Evolutionary conservation across 164 flowering plant genomes (phyloP).

Genomic region (Platanus orientalis): DNA sequence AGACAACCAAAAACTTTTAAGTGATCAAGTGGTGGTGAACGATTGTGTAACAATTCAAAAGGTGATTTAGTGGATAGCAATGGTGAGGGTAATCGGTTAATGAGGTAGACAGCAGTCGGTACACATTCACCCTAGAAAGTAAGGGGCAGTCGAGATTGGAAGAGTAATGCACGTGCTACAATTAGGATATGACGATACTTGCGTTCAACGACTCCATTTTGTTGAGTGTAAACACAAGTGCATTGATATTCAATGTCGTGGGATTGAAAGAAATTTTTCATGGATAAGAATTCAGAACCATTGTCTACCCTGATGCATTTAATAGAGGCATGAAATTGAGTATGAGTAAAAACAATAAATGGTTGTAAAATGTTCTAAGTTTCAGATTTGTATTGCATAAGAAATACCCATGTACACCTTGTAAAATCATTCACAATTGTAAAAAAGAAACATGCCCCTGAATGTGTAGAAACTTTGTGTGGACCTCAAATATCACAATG

Average conservation of each 20-base stretch:
- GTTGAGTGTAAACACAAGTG: conserved; percentile 14
- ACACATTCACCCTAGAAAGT: conserved; percentile 11
- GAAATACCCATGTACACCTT: not conserved
- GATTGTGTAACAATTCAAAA: conserved; percentile 1
- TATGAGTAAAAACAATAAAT: not conserved
- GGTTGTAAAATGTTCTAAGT: conserved; percentile 1
- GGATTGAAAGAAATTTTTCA: not conserved
- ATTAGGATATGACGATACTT: conserved; percentile 1
- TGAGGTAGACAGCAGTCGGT: not conserved
- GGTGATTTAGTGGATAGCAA: conserved; percentile 6
- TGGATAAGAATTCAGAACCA: not conserved
- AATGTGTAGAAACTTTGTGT: no score
- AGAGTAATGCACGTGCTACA: conserved; percentile 7
- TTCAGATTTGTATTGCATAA: conserved; percentile 14
- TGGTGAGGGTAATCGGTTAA: conserved; percentile 10
- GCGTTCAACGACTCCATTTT: conserved; percentile 9
- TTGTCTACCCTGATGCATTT: conserved; percentile 4
- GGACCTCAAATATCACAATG: conserved; percentile 14
- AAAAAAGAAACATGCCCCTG: conserved; percentile 6
- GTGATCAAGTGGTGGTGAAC: not conserved
- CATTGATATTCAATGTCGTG: conserved; percentile 11
- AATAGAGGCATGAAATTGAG: conserved; percentile 5
- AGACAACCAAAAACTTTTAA: conserved; percentile 3
- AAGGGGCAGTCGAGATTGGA: conserved; percentile 1
- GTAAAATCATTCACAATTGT: conserved; percentile 8